These are phyloP conservation scores for Fragaria vesca DNA, from an alignment of 306 rosid genomes.

Conservation along the genomic window DNA sequence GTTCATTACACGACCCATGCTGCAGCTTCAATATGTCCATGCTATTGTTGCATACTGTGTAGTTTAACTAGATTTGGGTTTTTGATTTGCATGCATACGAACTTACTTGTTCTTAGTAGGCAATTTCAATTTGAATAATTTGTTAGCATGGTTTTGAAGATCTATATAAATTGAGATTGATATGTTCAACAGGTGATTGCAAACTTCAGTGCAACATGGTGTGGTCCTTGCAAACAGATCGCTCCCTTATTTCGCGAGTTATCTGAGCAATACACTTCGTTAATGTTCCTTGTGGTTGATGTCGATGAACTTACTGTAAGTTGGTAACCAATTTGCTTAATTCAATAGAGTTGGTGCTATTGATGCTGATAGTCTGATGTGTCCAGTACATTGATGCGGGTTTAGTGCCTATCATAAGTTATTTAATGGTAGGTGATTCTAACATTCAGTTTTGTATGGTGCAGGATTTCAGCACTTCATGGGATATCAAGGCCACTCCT, in stretches of 20 bases:
- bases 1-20: background rate
- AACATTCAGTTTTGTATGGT: slow-evolving; percentile 18
- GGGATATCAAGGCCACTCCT: slow-evolving; percentile 99
- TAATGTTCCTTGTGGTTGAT: slow-evolving; percentile 79
- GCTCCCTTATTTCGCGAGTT: slow-evolving; percentile 72
- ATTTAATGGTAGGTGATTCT: background rate
- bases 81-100: background rate
- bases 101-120: background rate
- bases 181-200: slow-evolving; percentile 69
- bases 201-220: slow-evolving; percentile 97
- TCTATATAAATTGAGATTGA: slow-evolving; percentile 24
- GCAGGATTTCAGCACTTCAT: slow-evolving; percentile 90
- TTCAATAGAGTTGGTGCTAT: background rate
- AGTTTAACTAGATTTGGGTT: slow-evolving; percentile 15
- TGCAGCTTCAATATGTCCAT: background rate
- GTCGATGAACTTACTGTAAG: slow-evolving; percentile 95
- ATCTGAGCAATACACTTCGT: slow-evolving; percentile 73
- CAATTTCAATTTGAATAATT: slow-evolving; percentile 3
- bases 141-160: background rate
- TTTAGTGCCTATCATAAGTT: background rate
- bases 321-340: slow-evolving; percentile 11
- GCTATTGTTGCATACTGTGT: slow-evolving; percentile 1
- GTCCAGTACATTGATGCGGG: background rate
- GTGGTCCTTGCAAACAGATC: slow-evolving; percentile 89
- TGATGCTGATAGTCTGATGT: background rate